phyloP scores from a whole-genome alignment of 768 basidiomycete species.

The Agrocybe pediades region DNA sequence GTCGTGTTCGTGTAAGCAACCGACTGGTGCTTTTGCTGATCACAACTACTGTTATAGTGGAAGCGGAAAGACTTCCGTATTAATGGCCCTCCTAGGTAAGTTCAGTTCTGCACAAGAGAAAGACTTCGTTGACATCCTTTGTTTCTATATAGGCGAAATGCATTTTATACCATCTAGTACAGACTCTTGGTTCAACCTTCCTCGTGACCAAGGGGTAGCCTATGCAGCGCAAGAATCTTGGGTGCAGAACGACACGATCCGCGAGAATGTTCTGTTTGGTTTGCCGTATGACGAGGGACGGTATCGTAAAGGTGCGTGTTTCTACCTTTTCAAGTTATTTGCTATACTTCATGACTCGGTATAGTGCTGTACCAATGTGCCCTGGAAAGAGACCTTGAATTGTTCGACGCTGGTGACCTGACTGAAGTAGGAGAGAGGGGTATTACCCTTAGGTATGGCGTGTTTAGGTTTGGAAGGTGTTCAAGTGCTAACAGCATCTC shows the following conservation, averaged over 20 bases:
- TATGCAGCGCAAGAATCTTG: constrained; percentile 87
- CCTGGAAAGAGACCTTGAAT: constrained; percentile 67
- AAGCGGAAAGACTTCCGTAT: constrained; percentile 60
- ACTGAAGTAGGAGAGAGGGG: constrained; percentile 76
- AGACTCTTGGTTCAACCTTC: constrained; percentile 70
- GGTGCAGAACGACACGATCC: constrained; percentile 80
- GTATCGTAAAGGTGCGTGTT: constrained; percentile 57
- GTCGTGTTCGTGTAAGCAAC: background rate
- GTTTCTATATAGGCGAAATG: constrained; percentile 52
- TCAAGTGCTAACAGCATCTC: background rate
- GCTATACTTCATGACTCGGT: background rate
- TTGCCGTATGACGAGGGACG: constrained; percentile 72
- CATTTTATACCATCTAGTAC: constrained; percentile 55
- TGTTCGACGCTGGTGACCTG: constrained; percentile 64
- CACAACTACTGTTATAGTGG: constrained; percentile 23
- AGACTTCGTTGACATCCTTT: background rate
- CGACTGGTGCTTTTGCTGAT: too few relatives aligned
- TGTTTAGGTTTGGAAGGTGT: background rate
- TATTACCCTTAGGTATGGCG: constrained; percentile 40
- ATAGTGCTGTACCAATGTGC: constrained; percentile 68
- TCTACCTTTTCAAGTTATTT: background rate
- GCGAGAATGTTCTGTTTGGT: constrained; percentile 86
- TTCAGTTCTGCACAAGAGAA: background rate
- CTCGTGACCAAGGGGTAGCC: constrained; percentile 67
- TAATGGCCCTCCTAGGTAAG: constrained; percentile 56